Evolutionary conservation across 2,329 filamentous ascomycete genomes (phyloP).

Genomic region (Didymella pomorum): DNA sequence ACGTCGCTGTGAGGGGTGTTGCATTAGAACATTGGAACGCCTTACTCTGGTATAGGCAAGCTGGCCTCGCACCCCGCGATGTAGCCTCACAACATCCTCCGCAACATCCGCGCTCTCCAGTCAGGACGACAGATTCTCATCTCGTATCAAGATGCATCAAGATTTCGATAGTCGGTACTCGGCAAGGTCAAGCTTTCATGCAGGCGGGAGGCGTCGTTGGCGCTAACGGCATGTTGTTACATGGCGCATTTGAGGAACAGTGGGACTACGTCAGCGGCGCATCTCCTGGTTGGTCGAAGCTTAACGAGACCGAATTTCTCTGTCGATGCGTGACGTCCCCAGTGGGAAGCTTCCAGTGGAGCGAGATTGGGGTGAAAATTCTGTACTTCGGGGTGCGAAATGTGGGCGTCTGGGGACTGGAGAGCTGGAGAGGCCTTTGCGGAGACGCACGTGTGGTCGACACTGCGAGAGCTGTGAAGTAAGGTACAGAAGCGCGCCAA

Average conservation of each 20-base stretch:
- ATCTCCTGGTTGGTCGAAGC: conserved; percentile 22
- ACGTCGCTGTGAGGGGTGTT: background rate
- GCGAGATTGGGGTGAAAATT: conserved; percentile 22
- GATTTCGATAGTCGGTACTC: conserved; percentile 16
- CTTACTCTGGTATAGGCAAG: background rate
- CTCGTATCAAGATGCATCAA: conserved; percentile 6
- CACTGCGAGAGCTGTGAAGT: background rate
- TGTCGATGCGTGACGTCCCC: conserved; percentile 27
- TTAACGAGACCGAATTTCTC: conserved; percentile 12
- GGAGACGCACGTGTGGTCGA: conserved; percentile 22
- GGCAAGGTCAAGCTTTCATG: conserved; percentile 26
- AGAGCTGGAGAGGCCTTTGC: conserved; percentile 27
- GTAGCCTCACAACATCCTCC: background rate
- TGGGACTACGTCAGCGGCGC: conserved; percentile 31
- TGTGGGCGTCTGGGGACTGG: conserved; percentile 26
- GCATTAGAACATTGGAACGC: background rate
- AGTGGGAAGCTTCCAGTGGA: conserved; percentile 17
- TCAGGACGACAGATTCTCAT: background rate
- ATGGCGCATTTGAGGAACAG: conserved; percentile 27
- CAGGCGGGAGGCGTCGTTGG: conserved; percentile 26
- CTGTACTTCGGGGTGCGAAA: conserved; percentile 13
- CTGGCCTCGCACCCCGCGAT: conserved; percentile 1
- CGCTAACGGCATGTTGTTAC: conserved; percentile 30
- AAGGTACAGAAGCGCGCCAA: background rate
- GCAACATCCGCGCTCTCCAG: conserved; percentile 3